Percentiles rank a stretch among this genome's conserved stretches.
Conservation (phyloP, 257 asterid species). For the Prunella vulgaris region DNA sequence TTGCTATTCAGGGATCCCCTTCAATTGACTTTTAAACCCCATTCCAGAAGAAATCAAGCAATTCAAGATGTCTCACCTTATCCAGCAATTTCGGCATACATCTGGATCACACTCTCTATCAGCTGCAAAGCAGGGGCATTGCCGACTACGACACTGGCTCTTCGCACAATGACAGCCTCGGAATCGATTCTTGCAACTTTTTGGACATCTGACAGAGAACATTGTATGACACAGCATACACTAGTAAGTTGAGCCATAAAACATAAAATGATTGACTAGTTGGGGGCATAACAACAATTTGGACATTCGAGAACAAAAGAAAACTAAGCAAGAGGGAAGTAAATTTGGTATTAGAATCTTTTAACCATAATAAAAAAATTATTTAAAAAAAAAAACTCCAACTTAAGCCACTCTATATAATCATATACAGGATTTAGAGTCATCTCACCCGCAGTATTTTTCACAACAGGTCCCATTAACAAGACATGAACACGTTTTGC, state of each 20-base stretch:
- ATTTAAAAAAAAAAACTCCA: background rate
- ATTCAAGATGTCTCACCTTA: conserved; percentile 51
- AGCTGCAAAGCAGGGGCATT: conserved; percentile 98
- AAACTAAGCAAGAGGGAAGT: background rate
- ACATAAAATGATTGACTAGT: background rate
- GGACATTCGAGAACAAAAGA: background rate
- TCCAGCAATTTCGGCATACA: conserved; percentile 97
- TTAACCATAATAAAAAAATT: background rate
- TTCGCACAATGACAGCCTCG: conserved; percentile 98
- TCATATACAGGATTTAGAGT: conserved; percentile 13
- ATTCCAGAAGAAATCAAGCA: conserved; percentile 19
- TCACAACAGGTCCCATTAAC: conserved; percentile 90
- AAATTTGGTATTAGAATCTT: conserved; percentile 2
- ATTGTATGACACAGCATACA: conserved; percentile 5
- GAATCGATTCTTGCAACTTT: conserved; percentile 90
- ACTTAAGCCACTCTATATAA: background rate
- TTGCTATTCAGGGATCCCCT: background rate
- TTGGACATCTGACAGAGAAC: conserved; percentile 66
- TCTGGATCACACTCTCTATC: conserved; percentile 96
- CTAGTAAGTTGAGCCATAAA: conserved; percentile 11
- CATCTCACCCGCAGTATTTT: conserved; percentile 92
- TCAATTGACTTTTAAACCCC: conserved; percentile 15
- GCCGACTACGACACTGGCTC: conserved; percentile 99
- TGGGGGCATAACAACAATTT: background rate
- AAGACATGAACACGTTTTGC: conserved; percentile 85